phyloP scores from a whole-genome alignment of 2,329 filamentous ascomycete species.

The Epichloe amarillans region DNA sequence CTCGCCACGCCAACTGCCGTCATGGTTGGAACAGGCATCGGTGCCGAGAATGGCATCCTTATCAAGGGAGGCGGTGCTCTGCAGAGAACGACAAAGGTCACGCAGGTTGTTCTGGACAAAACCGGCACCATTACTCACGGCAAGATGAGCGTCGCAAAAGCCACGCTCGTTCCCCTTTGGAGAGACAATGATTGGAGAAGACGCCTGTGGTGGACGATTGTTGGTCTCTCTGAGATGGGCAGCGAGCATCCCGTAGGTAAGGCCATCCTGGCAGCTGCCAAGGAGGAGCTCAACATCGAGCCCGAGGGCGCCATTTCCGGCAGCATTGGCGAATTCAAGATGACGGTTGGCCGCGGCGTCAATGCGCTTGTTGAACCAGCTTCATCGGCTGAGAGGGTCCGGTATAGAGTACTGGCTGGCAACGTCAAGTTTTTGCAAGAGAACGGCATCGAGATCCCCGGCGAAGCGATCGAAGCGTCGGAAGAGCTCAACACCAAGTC shows the following conservation, averaged over 20 bases:
- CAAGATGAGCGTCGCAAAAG: slow-evolving; percentile 81
- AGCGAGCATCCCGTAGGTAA: slow-evolving; percentile 95
- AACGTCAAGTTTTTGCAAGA: slow-evolving; percentile 66
- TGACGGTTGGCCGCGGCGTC: slow-evolving; percentile 73
- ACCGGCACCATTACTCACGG: slow-evolving; percentile 90
- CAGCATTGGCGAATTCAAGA: slow-evolving; percentile 72
- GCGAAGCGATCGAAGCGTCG: slow-evolving; percentile 48
- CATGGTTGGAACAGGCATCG: slow-evolving; percentile 97
- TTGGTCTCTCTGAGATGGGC: slow-evolving; percentile 89
- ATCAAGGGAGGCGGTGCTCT: slow-evolving; percentile 91
- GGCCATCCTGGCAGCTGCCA: slow-evolving; percentile 66
- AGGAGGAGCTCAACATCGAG: slow-evolving; percentile 58
- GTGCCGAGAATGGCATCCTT: slow-evolving; percentile 90
- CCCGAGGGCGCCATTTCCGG: slow-evolving; percentile 67
- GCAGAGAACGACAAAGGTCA: slow-evolving; percentile 81
- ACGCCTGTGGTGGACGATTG: slow-evolving; percentile 85
- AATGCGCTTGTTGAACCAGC: slow-evolving; percentile 69
- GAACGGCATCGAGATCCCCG: slow-evolving; percentile 53
- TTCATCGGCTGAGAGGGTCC: slow-evolving; percentile 49
- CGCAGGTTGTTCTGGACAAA: slow-evolving; percentile 86
- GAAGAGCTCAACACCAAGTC: slow-evolving; percentile 41
- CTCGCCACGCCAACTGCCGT: slow-evolving; percentile 92
- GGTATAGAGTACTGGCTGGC: slow-evolving; percentile 72
- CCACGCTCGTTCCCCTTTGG: slow-evolving; percentile 57
- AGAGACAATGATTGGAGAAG: slow-evolving; percentile 51